These are phyloP conservation scores for Nicotiana tabacum DNA, from an alignment of 257 asterid species.

Conservation along the genomic window DNA sequence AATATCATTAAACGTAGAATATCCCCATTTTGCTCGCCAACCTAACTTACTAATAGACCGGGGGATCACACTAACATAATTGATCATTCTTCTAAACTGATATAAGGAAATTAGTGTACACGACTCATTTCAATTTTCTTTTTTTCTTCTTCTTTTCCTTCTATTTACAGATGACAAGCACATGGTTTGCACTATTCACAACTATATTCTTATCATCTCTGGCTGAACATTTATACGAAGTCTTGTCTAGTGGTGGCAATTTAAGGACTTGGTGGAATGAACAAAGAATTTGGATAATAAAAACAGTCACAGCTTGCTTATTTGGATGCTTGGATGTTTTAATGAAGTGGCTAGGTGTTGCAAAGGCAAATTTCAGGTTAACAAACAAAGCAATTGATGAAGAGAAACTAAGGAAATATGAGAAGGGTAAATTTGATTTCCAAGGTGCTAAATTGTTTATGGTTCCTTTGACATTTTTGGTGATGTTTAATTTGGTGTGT, in stretches of 20 bases:
- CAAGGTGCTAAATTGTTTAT: conserved; percentile 63
- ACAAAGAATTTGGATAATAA: conserved; percentile 50
- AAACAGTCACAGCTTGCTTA: conserved; percentile 48
- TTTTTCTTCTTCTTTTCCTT: not conserved
- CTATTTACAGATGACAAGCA: conserved; percentile 35
- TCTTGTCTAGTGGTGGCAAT: conserved; percentile 43
- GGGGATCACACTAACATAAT: not conserved
- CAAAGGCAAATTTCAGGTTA: conserved; percentile 49
- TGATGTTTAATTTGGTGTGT: conserved; percentile 51
- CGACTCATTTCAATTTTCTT: not conserved
- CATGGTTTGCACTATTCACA: conserved; percentile 52
- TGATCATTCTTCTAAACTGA: not conserved
- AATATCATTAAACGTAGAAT: not conserved
- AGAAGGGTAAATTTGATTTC: conserved; percentile 54
- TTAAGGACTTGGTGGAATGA: conserved; percentile 52
- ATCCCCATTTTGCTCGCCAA: not conserved
- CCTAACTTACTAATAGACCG: not conserved
- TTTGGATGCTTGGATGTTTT: conserved; percentile 49
- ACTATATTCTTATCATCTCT: conserved; percentile 33
- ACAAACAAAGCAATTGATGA: conserved; percentile 58
- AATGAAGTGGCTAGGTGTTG: conserved; percentile 32
- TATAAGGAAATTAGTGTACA: not conserved
- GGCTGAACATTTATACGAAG: conserved; percentile 41
- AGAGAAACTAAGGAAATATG: conserved; percentile 52
- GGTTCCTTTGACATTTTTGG: conserved; percentile 63